Evolutionary conservation across 805 yeast genomes (phyloP).

Genomic region (Myxozyma nipponensis): DNA sequence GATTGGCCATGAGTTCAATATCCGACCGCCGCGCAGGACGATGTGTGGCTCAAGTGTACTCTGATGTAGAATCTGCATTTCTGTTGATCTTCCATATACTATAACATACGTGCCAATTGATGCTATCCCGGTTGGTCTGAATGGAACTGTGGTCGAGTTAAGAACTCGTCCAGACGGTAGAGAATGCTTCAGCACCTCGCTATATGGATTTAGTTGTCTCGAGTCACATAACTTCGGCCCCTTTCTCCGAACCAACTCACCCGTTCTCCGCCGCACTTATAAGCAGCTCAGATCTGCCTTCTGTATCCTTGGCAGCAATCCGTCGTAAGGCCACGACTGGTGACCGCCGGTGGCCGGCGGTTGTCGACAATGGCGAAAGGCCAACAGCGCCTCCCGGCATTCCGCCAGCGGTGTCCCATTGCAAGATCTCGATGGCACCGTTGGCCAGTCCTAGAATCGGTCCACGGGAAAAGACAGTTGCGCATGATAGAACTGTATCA

Average conservation of each 20-base stretch:
- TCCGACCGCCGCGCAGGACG: constrained; percentile 19
- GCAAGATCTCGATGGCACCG: constrained; percentile 24
- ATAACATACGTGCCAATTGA: constrained; percentile 15
- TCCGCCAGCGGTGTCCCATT: constrained; percentile 16
- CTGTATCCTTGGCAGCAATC: constrained; percentile 24
- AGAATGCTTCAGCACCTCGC: constrained; percentile 26
- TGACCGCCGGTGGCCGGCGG: constrained; percentile 25
- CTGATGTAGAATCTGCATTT: constrained; percentile 25
- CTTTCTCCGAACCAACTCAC: constrained; percentile 3
- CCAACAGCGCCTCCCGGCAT: neutral
- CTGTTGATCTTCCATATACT: constrained; percentile 25
- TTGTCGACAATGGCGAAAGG: constrained; percentile 21
- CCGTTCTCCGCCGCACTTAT: constrained; percentile 25
- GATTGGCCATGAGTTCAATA: constrained; percentile 24
- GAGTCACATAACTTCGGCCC: neutral
- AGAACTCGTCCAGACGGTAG: constrained; percentile 28
- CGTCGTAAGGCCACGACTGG: constrained; percentile 23
- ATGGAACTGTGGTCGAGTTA: constrained; percentile 21
- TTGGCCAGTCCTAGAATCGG: constrained; percentile 21
- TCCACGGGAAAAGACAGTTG: constrained; percentile 24
- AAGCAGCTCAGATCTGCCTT: constrained; percentile 25
- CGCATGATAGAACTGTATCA: constrained; percentile 22
- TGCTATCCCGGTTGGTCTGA: constrained; percentile 24
- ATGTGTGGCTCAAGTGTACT: constrained; percentile 24
- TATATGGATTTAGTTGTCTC: neutral